phyloP scores from a whole-genome alignment of 1,284 basidiomycete genomes.

The Athelia sp. region DNA sequence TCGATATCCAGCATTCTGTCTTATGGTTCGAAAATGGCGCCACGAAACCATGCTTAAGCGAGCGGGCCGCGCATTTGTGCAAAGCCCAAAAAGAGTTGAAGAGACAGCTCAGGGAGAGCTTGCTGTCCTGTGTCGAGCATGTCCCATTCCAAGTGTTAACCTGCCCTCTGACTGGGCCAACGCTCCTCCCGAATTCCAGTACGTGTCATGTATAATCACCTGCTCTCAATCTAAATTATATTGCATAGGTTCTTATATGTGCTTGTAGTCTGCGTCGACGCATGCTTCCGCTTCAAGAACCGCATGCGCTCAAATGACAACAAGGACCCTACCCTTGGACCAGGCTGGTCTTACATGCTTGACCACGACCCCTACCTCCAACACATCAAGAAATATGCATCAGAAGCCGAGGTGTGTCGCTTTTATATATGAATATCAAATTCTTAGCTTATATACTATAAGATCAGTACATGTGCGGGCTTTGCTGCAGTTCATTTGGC shows the following conservation, averaged over 20 bases:
- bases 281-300: conserved; percentile 16
- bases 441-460: too few relatives aligned
- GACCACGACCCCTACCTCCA: not conserved
- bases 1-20: conserved; percentile 11
- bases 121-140: conserved; percentile 28
- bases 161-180: conserved; percentile 21
- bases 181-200: conserved; percentile 2
- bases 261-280: conserved; percentile 13
- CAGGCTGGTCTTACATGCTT: conserved; percentile 15
- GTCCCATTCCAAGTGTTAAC: conserved; percentile 27
- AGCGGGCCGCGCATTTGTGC: conserved; percentile 22
- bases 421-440: too few relatives aligned
- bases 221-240: not conserved
- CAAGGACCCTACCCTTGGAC: conserved; percentile 9
- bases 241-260: conserved; percentile 9
- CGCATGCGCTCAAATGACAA: conserved; percentile 5
- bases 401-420: conserved; percentile 14
- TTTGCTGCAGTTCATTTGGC: conserved; percentile 13
- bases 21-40: conserved; percentile 22
- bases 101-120: conserved; percentile 21
- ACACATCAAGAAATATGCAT: conserved; percentile 3
- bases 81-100: conserved; percentile 8
- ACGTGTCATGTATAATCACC: not conserved
- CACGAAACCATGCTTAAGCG: conserved; percentile 26
- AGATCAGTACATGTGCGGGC: conserved; percentile 16